Evolutionary conservation across 2,329 filamentous ascomycete species (phyloP).

Genomic region (Aspergillus sp.): DNA sequence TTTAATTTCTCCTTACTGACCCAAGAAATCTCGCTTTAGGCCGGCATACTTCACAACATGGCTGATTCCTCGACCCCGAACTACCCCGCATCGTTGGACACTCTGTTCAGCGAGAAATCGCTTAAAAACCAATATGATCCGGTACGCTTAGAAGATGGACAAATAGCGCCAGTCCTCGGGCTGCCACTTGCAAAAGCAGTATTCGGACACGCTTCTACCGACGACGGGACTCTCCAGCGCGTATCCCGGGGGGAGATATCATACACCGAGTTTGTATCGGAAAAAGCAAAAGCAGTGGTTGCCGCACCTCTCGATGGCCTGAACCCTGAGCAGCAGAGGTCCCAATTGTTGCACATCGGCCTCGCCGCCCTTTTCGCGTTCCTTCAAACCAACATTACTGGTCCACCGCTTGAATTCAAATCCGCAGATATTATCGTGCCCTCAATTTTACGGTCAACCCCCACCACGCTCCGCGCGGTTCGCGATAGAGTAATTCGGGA

Average conservation of each 20-base stretch:
- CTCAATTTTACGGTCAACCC: slow-evolving; percentile 32
- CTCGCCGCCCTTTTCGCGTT: slow-evolving; percentile 74
- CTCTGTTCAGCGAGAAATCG: slow-evolving; percentile 31
- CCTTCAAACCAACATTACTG: slow-evolving; percentile 83
- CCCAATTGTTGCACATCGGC: slow-evolving; percentile 56
- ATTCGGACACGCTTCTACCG: slow-evolving; percentile 35
- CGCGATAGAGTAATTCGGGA: slow-evolving; percentile 64
- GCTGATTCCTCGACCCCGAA: slow-evolving; percentile 19
- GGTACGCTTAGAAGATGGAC: slow-evolving; percentile 33
- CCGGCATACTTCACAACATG: slow-evolving; percentile 20
- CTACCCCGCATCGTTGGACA: slow-evolving; percentile 32
- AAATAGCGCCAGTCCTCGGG: slow-evolving; percentile 33
- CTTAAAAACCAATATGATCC: slow-evolving; percentile 34
- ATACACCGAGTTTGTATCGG: slow-evolving; percentile 38
- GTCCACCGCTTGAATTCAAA: slow-evolving; percentile 69
- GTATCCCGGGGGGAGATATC: slow-evolving; percentile 35
- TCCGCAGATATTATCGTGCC: slow-evolving; percentile 53
- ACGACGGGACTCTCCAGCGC: slow-evolving; percentile 28
- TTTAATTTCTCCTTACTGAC: not conserved
- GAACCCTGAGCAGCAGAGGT: slow-evolving; percentile 31
- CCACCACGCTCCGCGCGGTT: slow-evolving; percentile 46
- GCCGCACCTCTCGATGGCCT: slow-evolving; percentile 22
- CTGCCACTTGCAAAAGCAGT: slow-evolving; percentile 39
- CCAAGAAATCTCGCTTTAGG: not conserved
- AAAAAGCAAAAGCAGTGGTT: slow-evolving; percentile 28